Conservation (phyloP, 352 stramenopile species). For the Globisporangium mamillatum region DNA sequence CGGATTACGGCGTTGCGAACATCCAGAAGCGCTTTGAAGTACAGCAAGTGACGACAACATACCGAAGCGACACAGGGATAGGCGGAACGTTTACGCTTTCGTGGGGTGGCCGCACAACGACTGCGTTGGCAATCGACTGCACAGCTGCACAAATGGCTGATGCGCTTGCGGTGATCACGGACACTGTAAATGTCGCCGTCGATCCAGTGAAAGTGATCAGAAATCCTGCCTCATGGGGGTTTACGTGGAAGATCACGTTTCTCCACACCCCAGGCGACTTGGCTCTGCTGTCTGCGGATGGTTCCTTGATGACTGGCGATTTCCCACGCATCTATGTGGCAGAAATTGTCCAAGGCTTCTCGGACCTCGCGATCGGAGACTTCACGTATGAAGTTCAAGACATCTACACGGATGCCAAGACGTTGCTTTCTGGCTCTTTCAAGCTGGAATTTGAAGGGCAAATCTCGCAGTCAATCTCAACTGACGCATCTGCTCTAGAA, state of each 20-base stretch:
- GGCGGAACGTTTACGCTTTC: constrained; percentile 91
- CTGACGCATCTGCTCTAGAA: constrained; percentile 73
- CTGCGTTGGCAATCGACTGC: constrained; percentile 69
- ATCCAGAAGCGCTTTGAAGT: constrained; percentile 90
- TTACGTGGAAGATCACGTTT: constrained; percentile 92
- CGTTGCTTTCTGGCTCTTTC: constrained; percentile 77
- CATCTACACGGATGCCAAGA: constrained; percentile 65
- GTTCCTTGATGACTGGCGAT: constrained; percentile 80
- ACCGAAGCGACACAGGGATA: constrained; percentile 54
- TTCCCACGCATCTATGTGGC: constrained; percentile 80
- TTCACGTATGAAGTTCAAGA: constrained; percentile 95
- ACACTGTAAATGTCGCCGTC: constrained; percentile 63
- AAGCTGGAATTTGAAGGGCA: constrained; percentile 89
- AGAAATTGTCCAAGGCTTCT: constrained; percentile 74
- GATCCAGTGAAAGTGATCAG: constrained; percentile 79
- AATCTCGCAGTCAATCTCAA: constrained; percentile 63
- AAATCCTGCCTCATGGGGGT: constrained; percentile 73
- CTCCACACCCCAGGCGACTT: constrained; percentile 85
- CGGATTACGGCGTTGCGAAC: constrained; percentile 79
- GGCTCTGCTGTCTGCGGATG: constrained; percentile 81
- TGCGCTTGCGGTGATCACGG: constrained; percentile 77
- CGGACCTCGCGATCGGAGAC: constrained; percentile 88
- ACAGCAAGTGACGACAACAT: constrained; percentile 81
- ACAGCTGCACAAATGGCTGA: constrained; percentile 60
- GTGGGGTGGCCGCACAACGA: constrained; percentile 83